A percentile compares a stretch with the other conserved stretches of the same genome.
Evolutionary conservation across 2,329 filamentous ascomycete species (phyloP).

Genomic region (Aurifilum marmelostoma): DNA sequence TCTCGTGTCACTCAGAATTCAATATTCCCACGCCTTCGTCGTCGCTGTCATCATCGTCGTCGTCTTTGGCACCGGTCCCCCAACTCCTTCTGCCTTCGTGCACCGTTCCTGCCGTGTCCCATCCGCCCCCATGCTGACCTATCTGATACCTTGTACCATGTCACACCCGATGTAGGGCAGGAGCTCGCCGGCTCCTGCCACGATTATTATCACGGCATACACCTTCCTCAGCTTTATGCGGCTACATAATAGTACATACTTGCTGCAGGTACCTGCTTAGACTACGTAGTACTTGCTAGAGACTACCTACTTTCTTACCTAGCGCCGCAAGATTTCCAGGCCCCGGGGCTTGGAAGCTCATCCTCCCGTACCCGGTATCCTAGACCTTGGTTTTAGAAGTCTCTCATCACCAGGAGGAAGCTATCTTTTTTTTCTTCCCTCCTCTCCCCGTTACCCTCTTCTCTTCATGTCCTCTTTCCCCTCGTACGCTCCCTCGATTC

Average conservation of each 20-base stretch:
- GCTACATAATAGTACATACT: background rate
- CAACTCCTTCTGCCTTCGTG: background rate
- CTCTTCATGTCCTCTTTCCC: background rate
- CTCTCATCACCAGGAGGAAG: background rate
- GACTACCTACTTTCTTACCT: conserved; percentile 6
- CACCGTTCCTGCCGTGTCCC: conserved; percentile 11
- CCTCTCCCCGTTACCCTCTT: background rate
- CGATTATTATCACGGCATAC: background rate
- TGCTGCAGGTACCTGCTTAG: too few relatives aligned
- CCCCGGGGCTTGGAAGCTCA: conserved; percentile 5
- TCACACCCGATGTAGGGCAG: background rate
- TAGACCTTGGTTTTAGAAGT: background rate
- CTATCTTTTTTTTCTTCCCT: background rate
- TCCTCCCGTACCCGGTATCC: conserved; percentile 2
- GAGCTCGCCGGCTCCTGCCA: conserved; percentile 5
- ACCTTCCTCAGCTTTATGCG: conserved; percentile 8
- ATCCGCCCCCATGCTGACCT: background rate
- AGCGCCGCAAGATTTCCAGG: conserved; percentile 10
- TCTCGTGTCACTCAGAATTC: too few relatives aligned
- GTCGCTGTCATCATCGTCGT: background rate
- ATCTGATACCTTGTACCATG: background rate
- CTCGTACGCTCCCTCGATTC: background rate
- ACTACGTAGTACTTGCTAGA: background rate
- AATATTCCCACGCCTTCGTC: background rate
- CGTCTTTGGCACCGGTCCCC: too few relatives aligned